Evolutionary conservation across 495 filamentous ascomycete genomes (phyloP).

Genomic region (Extremus antarcticus): DNA sequence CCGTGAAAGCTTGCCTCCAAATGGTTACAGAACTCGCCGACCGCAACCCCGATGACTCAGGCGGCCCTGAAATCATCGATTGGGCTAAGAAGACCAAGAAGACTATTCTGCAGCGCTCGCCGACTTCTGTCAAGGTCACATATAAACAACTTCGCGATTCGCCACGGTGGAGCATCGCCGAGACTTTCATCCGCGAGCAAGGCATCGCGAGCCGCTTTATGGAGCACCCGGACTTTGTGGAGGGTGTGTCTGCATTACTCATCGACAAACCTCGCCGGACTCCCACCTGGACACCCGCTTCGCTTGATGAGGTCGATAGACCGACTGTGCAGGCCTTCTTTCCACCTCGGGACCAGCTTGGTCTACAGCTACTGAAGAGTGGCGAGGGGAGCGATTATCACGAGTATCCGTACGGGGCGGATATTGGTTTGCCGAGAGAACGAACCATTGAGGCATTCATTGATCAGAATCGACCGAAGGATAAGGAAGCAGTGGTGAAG

Average conservation of each 20-base stretch:
- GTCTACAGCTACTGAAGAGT: slow-evolving; percentile 42
- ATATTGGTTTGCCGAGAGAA: slow-evolving; percentile 65
- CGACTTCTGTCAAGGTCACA: slow-evolving; percentile 72
- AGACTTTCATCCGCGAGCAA: slow-evolving; percentile 77
- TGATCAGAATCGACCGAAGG: slow-evolving; percentile 26
- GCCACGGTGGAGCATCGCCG: slow-evolving; percentile 58
- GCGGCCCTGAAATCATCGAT: slow-evolving; percentile 4
- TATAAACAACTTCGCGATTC: slow-evolving; percentile 70
- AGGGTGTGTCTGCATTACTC: slow-evolving; percentile 70
- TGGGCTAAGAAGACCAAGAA: slow-evolving; percentile 71
- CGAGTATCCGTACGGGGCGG: slow-evolving; percentile 40
- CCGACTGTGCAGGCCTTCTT: slow-evolving; percentile 52
- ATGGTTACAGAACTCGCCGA: slow-evolving; percentile 11
- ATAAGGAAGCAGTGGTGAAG: slow-evolving; percentile 34
- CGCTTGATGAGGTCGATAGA: slow-evolving; percentile 47
- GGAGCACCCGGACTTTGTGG: slow-evolving; percentile 72
- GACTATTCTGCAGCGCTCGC: slow-evolving; percentile 63
- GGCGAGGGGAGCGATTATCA: slow-evolving; percentile 32
- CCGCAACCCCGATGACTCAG: neutral
- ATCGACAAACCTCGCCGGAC: slow-evolving; percentile 50
- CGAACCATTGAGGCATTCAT: slow-evolving; percentile 51
- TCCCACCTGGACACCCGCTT: slow-evolving; percentile 61
- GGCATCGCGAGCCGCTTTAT: slow-evolving; percentile 74
- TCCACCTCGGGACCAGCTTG: slow-evolving; percentile 35
- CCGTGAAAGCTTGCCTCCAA: slow-evolving; percentile 3